These are phyloP conservation scores for Lineolata rhizophorae DNA, from an alignment of 495 filamentous ascomycete species.

Conservation along the genomic window DNA sequence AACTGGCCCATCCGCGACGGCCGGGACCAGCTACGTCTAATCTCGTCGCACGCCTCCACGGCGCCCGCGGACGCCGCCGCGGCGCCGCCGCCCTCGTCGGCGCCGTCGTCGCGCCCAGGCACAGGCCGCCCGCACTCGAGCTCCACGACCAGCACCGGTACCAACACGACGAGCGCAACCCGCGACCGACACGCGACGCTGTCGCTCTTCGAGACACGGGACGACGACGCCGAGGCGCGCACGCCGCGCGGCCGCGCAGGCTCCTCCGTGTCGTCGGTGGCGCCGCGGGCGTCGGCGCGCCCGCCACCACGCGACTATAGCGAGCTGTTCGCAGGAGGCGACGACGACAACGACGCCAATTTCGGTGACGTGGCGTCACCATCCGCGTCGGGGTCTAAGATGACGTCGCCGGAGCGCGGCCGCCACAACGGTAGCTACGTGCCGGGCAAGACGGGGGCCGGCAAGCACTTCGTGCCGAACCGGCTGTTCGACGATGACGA, in stretches of 20 bases:
- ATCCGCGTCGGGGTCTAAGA: constrained; percentile 4
- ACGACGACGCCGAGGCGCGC: constrained; percentile 18
- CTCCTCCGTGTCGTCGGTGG: constrained; percentile 21
- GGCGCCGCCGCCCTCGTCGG: constrained; percentile 5
- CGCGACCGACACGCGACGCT: constrained; percentile 58
- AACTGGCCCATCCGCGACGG: constrained; percentile 90
- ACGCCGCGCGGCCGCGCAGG: too few relatives aligned
- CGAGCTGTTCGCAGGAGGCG: constrained; percentile 38
- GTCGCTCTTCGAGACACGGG: constrained; percentile 41
- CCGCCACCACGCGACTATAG: constrained; percentile 38
- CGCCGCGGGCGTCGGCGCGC: constrained; percentile 31
- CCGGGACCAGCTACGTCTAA: constrained; percentile 59
- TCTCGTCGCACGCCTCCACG: constrained; percentile 22
- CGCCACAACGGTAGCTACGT: constrained; percentile 23
- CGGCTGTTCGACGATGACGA: constrained; percentile 49
- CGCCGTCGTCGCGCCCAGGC: constrained; percentile 4
- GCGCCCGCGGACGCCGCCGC: too few relatives aligned
- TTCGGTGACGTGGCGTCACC: too few relatives aligned
- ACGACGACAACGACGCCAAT: constrained; percentile 3
- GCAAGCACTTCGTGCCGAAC: constrained; percentile 46
- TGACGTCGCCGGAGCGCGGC: constrained; percentile 23
- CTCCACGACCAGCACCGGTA: constrained; percentile 24
- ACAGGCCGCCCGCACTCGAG: constrained; percentile 1
- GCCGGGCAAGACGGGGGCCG: constrained; percentile 41
- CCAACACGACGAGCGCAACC: constrained; percentile 24